Base-by-base conservation (phyloP, 768 basidiomycete genomes). In the Tricholoma furcatifolium region DNA sequence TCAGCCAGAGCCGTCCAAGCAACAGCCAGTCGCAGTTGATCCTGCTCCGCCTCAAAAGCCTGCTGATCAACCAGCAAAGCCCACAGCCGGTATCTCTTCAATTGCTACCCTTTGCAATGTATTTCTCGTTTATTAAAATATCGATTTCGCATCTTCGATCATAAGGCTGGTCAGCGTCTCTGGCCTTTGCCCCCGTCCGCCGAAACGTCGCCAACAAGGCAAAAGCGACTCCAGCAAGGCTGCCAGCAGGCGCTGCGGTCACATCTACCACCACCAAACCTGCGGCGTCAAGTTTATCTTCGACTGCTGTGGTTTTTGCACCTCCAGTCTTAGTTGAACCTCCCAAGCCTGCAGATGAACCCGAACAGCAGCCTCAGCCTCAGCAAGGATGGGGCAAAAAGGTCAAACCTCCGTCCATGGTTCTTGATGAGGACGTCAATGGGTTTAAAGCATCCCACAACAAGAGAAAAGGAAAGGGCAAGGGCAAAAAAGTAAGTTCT, bases 381-480 rank as follows among this genome's bases (percentile, higher is more conserved):
- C 81, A 84, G 57, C 81, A 84, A 60, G 84, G 85, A 59, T 92
- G 91, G 91, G 88, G 88, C 39, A 89, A 87, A 70, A 92, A 92
- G 65, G 85, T 93, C 64, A 92, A 92, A 61, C 91, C 92, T 14
- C 92, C 92, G 2, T 88, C 88, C 0, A 93, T 94, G 90, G 76
- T 93, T 18, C 79, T 94, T 9, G 91, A 93, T 55, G 92, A 93
- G 54, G 90, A 93, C 56, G 75, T 93, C 57, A 93, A 93, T 52
- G 91, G 91, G 1, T 94, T 87, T 69, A 87, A 83, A 61, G 62
- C 77, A 11, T 74, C 76, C 10, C 72, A 79, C 42, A 82, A 80
- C 49, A 83, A 79, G 53, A 83, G 75, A 57, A 76, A 78, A 55
- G 80, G 81, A 5, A 82, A 81, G 48, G 76, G 70, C 3, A 79